Percentiles rank a stretch among this genome's conserved stretches.
Evolutionary conservation across 495 filamentous ascomycete genomes (phyloP).

Genomic region (Penicillium alfredii): DNA sequence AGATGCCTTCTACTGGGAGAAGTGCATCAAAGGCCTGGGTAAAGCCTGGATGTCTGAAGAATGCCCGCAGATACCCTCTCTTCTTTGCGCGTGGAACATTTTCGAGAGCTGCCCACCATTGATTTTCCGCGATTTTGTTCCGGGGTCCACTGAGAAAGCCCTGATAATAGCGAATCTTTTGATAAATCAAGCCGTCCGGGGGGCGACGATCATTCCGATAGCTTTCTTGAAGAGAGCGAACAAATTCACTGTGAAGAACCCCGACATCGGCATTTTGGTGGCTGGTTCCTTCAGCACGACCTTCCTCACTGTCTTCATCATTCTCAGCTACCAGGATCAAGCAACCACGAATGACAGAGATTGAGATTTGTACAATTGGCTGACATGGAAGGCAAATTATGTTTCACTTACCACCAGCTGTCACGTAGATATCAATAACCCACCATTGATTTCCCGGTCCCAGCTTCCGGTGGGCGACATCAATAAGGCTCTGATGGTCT

Average conservation of each 20-base stretch:
- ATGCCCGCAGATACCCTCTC: constrained; percentile 1
- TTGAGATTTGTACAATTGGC: too few relatives aligned
- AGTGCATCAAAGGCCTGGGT: constrained; percentile 5
- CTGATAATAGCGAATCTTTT: constrained; percentile 11
- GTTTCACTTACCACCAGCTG: neutral
- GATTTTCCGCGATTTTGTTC: constrained; percentile 1
- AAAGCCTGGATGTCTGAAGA: constrained; percentile 3
- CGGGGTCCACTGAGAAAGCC: constrained; percentile 2
- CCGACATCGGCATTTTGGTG: neutral
- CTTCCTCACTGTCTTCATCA: neutral
- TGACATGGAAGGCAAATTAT: too few relatives aligned
- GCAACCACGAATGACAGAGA: too few relatives aligned
- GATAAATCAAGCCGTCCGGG: constrained; percentile 10
- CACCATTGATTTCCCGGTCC: constrained; percentile 6
- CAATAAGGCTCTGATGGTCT: constrained; percentile 9
- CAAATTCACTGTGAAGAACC: neutral
- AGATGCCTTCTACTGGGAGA: constrained; percentile 5
- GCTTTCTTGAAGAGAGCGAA: neutral
- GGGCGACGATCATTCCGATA: constrained; percentile 7
- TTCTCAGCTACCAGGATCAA: too few relatives aligned
- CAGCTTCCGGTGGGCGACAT: constrained; percentile 2
- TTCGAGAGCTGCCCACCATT: constrained; percentile 9
- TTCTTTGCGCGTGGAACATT: constrained; percentile 2
- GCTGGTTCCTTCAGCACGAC: neutral
- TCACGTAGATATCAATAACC: constrained; percentile 14